A percentile compares a stretch with the other conserved stretches of the same genome.
Conservation (phyloP, 257 asterid species). For the Cynanchum wilfordii region DNA sequence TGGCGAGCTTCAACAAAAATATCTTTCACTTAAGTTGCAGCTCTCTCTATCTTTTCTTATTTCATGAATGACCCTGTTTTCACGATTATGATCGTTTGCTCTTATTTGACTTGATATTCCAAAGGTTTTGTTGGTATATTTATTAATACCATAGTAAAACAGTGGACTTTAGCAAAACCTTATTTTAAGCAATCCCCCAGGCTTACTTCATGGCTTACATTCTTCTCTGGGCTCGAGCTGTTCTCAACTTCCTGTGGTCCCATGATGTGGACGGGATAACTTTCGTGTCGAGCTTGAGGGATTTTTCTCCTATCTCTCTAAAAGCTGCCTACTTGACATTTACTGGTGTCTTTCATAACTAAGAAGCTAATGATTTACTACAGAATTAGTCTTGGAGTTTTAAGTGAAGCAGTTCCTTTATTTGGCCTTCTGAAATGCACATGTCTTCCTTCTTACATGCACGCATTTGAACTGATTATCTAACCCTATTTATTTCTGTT, state of each 20-base stretch:
- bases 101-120: background rate
- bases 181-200: background rate
- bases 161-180: background rate
- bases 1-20: background rate
- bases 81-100: background rate
- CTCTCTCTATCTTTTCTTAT: background rate
- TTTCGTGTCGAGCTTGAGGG: background rate
- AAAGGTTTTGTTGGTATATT: background rate
- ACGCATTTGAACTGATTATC: background rate
- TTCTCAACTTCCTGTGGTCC: background rate
- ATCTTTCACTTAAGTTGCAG: background rate
- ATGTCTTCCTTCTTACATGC: too few species aligned
- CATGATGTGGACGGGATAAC: background rate
- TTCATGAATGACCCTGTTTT: background rate
- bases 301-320: background rate
- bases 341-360: background rate
- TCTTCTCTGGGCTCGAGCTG: background rate
- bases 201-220: background rate
- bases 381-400: background rate
- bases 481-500: background rate
- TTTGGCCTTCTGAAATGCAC: too few species aligned
- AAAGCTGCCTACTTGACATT: background rate
- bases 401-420: background rate
- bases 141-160: background rate
- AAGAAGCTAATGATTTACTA: background rate